These are phyloP conservation scores for Pterulicium gracile DNA, from an alignment of 1,284 basidiomycete species.

Conservation along the genomic window DNA sequence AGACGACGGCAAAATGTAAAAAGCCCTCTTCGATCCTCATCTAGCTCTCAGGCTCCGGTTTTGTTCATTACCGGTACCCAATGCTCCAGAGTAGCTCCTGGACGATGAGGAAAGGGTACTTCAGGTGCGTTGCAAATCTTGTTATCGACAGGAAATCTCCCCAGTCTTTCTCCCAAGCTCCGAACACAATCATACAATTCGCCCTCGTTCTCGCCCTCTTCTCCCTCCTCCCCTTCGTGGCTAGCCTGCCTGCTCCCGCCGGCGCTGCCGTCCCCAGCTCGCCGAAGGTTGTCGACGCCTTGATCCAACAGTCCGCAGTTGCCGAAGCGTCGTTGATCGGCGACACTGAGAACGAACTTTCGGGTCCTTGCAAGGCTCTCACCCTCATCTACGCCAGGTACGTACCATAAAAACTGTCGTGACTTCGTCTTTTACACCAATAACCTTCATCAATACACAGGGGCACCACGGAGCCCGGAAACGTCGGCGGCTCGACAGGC, in stretches of 20 bases:
- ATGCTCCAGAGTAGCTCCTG: too few relatives aligned
- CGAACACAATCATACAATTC: neutral
- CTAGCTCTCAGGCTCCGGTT: too few relatives aligned
- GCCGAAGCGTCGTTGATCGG: neutral
- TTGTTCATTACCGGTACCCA: too few relatives aligned
- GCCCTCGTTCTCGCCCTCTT: neutral
- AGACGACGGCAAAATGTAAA: too few relatives aligned
- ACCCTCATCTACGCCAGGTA: neutral
- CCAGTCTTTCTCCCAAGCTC: too few relatives aligned
- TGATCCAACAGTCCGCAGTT: neutral
- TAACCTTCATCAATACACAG: neutral
- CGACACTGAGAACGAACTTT: neutral
- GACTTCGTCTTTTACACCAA: neutral
- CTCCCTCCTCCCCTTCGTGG: neutral
- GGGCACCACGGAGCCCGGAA: neutral
- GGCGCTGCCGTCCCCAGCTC: neutral
- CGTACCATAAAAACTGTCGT: neutral
- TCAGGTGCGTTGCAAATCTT: too few relatives aligned
- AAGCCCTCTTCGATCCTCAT: too few relatives aligned
- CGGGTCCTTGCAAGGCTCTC: neutral
- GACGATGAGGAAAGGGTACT: too few relatives aligned
- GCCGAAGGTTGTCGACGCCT: neutral
- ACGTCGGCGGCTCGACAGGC: slow-evolving; percentile 19
- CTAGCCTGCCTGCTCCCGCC: neutral
- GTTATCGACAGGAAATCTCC: too few relatives aligned